Base-by-base conservation (phyloP, 2,329 filamentous ascomycete genomes). In the Ciborinia camelliae region DNA sequence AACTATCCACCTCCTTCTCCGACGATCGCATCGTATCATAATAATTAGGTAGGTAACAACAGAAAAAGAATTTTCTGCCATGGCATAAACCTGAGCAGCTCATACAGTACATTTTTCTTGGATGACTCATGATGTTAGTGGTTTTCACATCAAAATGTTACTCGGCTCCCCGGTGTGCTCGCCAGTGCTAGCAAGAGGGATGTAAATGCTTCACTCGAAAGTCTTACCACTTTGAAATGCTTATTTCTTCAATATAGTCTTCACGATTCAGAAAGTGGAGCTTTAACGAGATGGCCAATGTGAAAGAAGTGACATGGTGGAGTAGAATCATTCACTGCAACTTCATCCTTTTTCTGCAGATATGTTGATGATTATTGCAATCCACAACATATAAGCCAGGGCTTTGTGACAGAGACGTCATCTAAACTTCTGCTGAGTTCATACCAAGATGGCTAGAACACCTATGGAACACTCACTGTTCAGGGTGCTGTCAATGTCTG, bases 321-420 rank as follows among this genome's bases (percentile, higher is more conserved):
- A 18, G 12, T 45, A 32, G 2, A 10, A 32, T 35, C 12, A 32
- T 18, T 35, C 30, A 20, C 12, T 15, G 3, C 7, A 45, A 15
- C 6, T 32, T 9, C n/a, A 18, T 23, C 12, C 14, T 14, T 32
- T 45, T 32, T 15, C 5, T n/a, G 3, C 0, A 5, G 1, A 32
- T 14, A 6, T 1, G 6, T 41, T 6, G 4, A 2, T 58, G 12
- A 5, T 30, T 32, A 23, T 45, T 15, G 14, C 1, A 30, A 18
- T 32, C 20, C 10, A 23, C 4, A 35, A 15, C 7, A 32, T 28
- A 3, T 2, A 18, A 20, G 26, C 14, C 35, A 26, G n/a, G 23
- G 35, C 3, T 12, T 18, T 3, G 7, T 9, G 1, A 9, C 32
- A 7, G 7, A 32, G 4, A 3, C 1, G 2, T 5, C n/a, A 5